Percentiles rank a stretch among this genome's conserved stretches.
Evolutionary conservation across 805 yeast species (phyloP).

Genomic region (Hanseniaspora lindneri): DNA sequence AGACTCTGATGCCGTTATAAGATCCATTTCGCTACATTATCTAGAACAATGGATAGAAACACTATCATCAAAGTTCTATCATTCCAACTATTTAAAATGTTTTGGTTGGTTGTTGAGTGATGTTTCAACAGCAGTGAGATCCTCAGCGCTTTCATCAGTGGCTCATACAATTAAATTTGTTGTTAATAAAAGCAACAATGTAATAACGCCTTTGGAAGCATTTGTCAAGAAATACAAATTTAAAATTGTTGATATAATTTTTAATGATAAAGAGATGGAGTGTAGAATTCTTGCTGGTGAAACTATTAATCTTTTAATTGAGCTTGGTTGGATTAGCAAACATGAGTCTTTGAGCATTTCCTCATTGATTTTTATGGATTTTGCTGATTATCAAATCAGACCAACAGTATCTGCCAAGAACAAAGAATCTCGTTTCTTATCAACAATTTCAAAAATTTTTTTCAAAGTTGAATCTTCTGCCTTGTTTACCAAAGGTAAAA

Average conservation of each 20-base stretch:
- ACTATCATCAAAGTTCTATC: conserved; percentile 60
- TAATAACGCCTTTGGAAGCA: conserved; percentile 55
- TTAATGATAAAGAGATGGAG: conserved; percentile 42
- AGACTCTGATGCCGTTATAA: conserved; percentile 60
- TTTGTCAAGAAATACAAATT: conserved; percentile 63
- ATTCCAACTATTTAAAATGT: conserved; percentile 57
- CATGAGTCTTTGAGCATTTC: conserved; percentile 38
- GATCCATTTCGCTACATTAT: conserved; percentile 54
- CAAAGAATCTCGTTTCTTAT: conserved; percentile 27
- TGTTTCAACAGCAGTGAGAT: conserved; percentile 44
- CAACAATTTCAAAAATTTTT: conserved; percentile 47
- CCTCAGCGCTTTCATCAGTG: conserved; percentile 50
- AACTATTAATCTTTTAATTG: conserved; percentile 44
- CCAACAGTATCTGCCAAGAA: conserved; percentile 23
- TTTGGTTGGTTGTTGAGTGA: conserved; percentile 83
- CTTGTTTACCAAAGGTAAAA: not conserved
- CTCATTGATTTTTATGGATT: conserved; percentile 33
- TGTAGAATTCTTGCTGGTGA: conserved; percentile 43
- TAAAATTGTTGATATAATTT: conserved; percentile 53
- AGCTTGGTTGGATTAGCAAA: conserved; percentile 53
- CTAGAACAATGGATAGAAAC: conserved; percentile 62
- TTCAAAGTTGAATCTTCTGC: conserved; percentile 18
- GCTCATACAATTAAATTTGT: conserved; percentile 35
- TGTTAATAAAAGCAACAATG: conserved; percentile 24
- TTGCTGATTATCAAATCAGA: conserved; percentile 25